phyloP scores from a whole-genome alignment of 73 alveolate species.

The Paramecium bursaria region DNA sequence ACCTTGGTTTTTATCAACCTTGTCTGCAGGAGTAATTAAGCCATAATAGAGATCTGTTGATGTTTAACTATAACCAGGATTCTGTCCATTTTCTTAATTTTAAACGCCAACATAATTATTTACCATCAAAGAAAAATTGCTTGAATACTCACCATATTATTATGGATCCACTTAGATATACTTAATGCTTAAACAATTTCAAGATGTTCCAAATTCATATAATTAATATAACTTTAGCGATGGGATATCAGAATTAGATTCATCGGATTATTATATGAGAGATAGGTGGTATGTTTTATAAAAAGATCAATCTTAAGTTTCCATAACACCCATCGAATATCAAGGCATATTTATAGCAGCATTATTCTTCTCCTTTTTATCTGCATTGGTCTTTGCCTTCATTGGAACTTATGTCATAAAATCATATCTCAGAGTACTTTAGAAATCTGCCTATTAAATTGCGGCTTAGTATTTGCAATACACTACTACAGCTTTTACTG shows the following conservation, averaged over 20 bases:
- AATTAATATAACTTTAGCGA: no score
- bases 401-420: constrained; percentile 2
- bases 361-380: background rate
- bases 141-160: no score
- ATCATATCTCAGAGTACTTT: background rate
- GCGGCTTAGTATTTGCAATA: constrained; percentile 17
- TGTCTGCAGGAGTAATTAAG: constrained; percentile 25
- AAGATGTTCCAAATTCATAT: no score
- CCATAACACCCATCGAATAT: no score
- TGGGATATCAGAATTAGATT: no score
- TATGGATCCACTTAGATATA: no score
- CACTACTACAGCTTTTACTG: constrained; percentile 21
- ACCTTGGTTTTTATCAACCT: constrained; percentile 51
- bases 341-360: constrained; percentile 56
- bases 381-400: constrained; percentile 2
- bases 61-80: constrained; percentile 11
- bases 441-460: background rate
- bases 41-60: background rate
- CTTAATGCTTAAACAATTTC: no score
- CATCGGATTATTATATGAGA: no score
- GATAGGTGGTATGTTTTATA: no score
- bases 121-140: no score
- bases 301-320: no score
- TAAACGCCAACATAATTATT: no score
- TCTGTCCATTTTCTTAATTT: constrained; percentile 49